These are phyloP conservation scores for Camellia sinensis DNA, from an alignment of 148 eudicot species.

Conservation along the genomic window DNA sequence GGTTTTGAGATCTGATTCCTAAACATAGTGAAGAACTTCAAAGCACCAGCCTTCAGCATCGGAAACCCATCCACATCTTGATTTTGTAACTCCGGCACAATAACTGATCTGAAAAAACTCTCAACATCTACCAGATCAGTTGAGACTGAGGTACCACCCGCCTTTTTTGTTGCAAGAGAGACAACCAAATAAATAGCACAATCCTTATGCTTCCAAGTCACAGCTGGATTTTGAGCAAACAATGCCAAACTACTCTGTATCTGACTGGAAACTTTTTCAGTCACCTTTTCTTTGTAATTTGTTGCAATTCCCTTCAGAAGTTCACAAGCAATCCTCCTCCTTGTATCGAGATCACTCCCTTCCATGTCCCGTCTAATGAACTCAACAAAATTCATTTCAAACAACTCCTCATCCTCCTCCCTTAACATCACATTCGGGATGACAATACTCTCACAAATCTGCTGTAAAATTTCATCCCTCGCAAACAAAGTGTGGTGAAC, in stretches of 20 bases:
- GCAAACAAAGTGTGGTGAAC: slow-evolving; percentile 63
- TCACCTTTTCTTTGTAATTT: slow-evolving; percentile 71
- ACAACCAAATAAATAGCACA: slow-evolving; percentile 88
- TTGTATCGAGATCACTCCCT: slow-evolving; percentile 93
- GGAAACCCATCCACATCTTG: slow-evolving; percentile 77
- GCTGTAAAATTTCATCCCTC: slow-evolving; percentile 64
- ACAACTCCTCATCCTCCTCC: slow-evolving; percentile 89
- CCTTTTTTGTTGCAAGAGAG: slow-evolving; percentile 64
- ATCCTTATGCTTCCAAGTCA: slow-evolving; percentile 88
- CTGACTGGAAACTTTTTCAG: slow-evolving; percentile 53
- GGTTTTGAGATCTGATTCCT: slow-evolving; percentile 69
- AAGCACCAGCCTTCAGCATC: slow-evolving; percentile 80
- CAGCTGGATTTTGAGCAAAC: slow-evolving; percentile 63
- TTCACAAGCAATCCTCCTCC: slow-evolving; percentile 94
- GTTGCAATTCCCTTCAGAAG: slow-evolving; percentile 80
- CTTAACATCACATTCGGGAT: slow-evolving; percentile 86
- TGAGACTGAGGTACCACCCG: slow-evolving; percentile 64
- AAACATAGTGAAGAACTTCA: slow-evolving; percentile 78
- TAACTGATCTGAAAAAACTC: slow-evolving; percentile 64
- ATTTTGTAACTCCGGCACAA: slow-evolving; percentile 75
- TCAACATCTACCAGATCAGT: slow-evolving; percentile 79
- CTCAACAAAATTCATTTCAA: slow-evolving; percentile 88
- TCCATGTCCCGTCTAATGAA: slow-evolving; percentile 88
- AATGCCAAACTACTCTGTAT: slow-evolving; percentile 56
- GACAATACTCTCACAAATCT: slow-evolving; percentile 76